phyloP scores from a whole-genome alignment of 495 filamentous ascomycete genomes.

The Hyaloscypha hepaticicola region DNA sequence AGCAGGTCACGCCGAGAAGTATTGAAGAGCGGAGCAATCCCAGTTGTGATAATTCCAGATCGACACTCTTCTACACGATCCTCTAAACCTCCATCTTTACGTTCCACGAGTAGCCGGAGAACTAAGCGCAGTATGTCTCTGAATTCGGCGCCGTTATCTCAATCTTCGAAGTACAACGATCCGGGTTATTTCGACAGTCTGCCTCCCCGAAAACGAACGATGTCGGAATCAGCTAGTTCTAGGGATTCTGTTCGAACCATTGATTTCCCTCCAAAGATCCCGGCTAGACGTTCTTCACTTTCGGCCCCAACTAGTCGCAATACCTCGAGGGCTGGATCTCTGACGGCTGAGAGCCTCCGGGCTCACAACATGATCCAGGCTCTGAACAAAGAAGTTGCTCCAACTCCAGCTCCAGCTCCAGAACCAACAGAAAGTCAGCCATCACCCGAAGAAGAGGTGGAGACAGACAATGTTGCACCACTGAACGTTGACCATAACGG shows the following conservation, averaged over 20 bases:
- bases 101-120: slow-evolving; percentile 52
- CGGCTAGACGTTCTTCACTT: slow-evolving; percentile 61
- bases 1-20: slow-evolving; percentile 55
- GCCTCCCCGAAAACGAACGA: slow-evolving; percentile 17
- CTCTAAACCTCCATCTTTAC: slow-evolving; percentile 45
- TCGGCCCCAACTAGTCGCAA: slow-evolving; percentile 71
- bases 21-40: slow-evolving; percentile 54
- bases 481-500: slow-evolving; percentile 47
- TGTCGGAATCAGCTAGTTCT: slow-evolving; percentile 30
- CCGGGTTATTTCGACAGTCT: slow-evolving; percentile 27
- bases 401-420: neutral
- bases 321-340: slow-evolving; percentile 56
- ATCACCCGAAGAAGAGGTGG: slow-evolving; percentile 22
- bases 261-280: slow-evolving; percentile 60
- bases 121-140: slow-evolving; percentile 47
- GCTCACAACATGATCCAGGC: slow-evolving; percentile 51
- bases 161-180: slow-evolving; percentile 44
- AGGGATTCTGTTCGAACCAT: slow-evolving; percentile 42
- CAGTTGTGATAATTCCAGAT: slow-evolving; percentile 71
- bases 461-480: slow-evolving; percentile 6
- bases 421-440: slow-evolving; percentile 6
- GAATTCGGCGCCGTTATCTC: slow-evolving; percentile 48
- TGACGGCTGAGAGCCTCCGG: slow-evolving; percentile 65
- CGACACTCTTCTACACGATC: slow-evolving; percentile 63
- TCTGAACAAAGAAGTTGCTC: slow-evolving; percentile 12